Base-by-base conservation (phyloP, 2,329 filamentous ascomycete genomes). In the Cryphonectria nitschkei region DNA sequence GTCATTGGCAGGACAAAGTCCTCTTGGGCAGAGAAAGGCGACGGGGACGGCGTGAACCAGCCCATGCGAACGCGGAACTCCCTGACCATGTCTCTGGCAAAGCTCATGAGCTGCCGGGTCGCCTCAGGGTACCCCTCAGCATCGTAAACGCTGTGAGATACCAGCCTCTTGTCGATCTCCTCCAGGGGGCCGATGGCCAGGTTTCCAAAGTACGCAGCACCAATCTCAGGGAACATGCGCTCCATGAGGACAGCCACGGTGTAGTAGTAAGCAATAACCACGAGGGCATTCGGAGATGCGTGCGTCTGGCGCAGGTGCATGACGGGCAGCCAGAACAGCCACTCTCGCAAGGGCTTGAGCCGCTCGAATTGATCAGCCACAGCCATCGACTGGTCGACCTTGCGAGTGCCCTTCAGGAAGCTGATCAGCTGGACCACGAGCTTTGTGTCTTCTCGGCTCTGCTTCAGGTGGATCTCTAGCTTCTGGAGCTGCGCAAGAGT, bases 311-410 rank as follows among this genome's bases (percentile, higher is more conserved):
- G 92, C 37, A 98, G 86, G 76, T 95, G 92, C 75, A 90, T 90
- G 46, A 97, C 90, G 0, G 96, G 96, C 69, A 97, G 89, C 94
- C 95, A 98, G 82, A 98, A 97, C 22, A 98, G 88, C 94, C 95
- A 98, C 75, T 93, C 93, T 69, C 95, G 89, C 71, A 99, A 87
- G 13, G 93, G 91, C 74, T 97, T 95, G 14, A 98, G 88, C 74
- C 95, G 92, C 77, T 94, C 92, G 79, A 98, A 98, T 78, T 97
- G 93, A 78, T 97, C 90, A 74, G 93, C 91, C 34, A 94, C 89
- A 34, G 90, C 89, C 74, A 92, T 86, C 16, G 87, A 86, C 5
- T 90, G 89, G 78, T 90, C 89, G 74, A 93, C 89, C 79, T 92
- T 90, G 77, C 90, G 89, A 70, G 93, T 87, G 58, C 90, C 88